Evolutionary conservation across 306 rosid species (phyloP), one percentile per base, ranked within the genome.

Genomic region (Elaeagnus macrophylla): DNA sequence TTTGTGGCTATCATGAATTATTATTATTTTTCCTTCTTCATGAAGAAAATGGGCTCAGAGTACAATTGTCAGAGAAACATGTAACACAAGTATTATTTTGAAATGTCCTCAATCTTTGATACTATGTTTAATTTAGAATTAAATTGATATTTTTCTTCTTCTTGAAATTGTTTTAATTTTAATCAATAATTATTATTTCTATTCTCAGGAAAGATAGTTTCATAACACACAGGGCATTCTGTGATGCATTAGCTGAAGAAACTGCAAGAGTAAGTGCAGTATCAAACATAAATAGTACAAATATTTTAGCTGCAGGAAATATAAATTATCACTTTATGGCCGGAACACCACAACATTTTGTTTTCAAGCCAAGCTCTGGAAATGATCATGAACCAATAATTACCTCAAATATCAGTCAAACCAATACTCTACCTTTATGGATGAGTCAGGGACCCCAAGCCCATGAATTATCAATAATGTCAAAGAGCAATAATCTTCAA

Each of bases 241-340:
- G 97, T 53, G 97, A 88, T 48, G 97, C 95, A 39, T 82, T 88
- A 36, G 97, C 97, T 12, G 97, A 88, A 82, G 97, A 88, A 76
- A 80, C 97, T 47, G 97, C 97, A 0, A 74, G 91, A 62, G 68
- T 84, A 57, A 88, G 79, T 54, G 94, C 88, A 67, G 76, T 66
- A 16, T 60, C 88, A 53, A 76, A 53, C 78, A 71, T 78, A 41
- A 77, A 36, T 76, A 60, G 32, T 25, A 2, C 32, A 25, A 25
- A 25, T 25, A 25, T 73, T 5, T 45, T 66, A 47, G 64, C 59
- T 4, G n/a, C n/a, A n/a, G 51, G 54, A 39, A 75, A 78, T 51
- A 56, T 74, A 36, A 67, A 64, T 70, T 68, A 80, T 72, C 83
- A 64, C 65, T 60, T 82, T 57, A 80, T 80, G 71, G 78, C 69